Percentiles rank a stretch among this genome's conserved stretches.
These are phyloP conservation scores for Xylaria castorea DNA, from an alignment of 495 filamentous ascomycete genomes.

Conservation along the genomic window DNA sequence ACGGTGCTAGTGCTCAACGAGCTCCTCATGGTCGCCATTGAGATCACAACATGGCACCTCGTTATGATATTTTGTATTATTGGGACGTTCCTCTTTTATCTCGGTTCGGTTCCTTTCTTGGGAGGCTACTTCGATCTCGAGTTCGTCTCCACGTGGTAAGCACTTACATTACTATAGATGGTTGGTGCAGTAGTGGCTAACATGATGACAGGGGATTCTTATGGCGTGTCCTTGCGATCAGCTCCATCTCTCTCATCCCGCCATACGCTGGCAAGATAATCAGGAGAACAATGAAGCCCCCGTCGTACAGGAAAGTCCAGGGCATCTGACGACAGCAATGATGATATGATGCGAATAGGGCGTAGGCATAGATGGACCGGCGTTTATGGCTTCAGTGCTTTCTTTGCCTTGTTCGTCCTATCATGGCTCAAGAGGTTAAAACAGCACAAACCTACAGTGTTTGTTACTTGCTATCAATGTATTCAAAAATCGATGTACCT, in stretches of 20 bases:
- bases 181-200: conserved; percentile 28
- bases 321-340: conserved; percentile 49
- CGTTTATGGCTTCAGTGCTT: conserved; percentile 29
- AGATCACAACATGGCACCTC: conserved; percentile 96
- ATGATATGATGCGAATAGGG: conserved; percentile 3
- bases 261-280: conserved; percentile 85
- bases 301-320: conserved; percentile 95
- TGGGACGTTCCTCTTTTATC: conserved; percentile 79
- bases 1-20: conserved; percentile 94
- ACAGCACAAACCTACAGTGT: not conserved
- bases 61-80: conserved; percentile 87
- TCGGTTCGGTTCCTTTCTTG: conserved; percentile 85
- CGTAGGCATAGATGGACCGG: conserved; percentile 26
- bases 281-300: conserved; percentile 82
- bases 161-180: not conserved
- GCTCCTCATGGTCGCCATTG: conserved; percentile 93
- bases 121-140: conserved; percentile 87
- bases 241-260: conserved; percentile 80
- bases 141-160: conserved; percentile 73
- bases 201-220: conserved; percentile 68
- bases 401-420: not conserved
- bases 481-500: not conserved
- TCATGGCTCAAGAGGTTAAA: conserved; percentile 8
- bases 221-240: conserved; percentile 85
- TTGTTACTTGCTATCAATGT: not conserved